phyloP scores from a whole-genome alignment of 2,329 filamentous ascomycete genomes.

The Tolypocladium inflatum region DNA sequence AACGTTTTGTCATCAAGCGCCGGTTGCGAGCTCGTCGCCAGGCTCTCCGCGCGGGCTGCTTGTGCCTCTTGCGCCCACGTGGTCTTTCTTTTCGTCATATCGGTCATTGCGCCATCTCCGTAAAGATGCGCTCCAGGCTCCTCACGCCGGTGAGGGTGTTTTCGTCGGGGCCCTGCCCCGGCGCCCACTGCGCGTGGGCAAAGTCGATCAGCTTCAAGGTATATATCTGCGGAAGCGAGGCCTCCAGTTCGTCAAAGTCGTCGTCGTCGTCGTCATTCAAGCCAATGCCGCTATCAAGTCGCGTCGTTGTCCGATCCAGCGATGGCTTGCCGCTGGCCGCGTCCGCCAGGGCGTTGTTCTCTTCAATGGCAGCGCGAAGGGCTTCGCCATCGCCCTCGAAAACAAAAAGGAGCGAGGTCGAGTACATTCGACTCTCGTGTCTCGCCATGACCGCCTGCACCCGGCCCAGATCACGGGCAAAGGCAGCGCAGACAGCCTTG shows the following conservation, averaged over 20 bases:
- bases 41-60: not conserved
- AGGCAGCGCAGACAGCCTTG: conserved; percentile 43
- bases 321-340: conserved; percentile 32
- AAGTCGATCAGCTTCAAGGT: conserved; percentile 91
- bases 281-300: conserved; percentile 47
- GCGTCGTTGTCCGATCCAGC: conserved; percentile 26
- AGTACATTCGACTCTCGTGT: conserved; percentile 56
- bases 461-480: conserved; percentile 40
- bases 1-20: not conserved
- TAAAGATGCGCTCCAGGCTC: conserved; percentile 62
- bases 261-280: conserved; percentile 36
- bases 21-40: not conserved
- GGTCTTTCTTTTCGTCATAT: not conserved
- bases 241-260: conserved; percentile 37
- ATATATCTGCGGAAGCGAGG: conserved; percentile 55
- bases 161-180: conserved; percentile 76
- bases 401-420: conserved; percentile 51
- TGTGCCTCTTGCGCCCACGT: not conserved
- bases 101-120: conserved; percentile 41
- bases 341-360: conserved; percentile 41
- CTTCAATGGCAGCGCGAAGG: conserved; percentile 40
- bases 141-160: conserved; percentile 69
- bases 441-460: conserved; percentile 43
- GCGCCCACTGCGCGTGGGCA: conserved; percentile 80
- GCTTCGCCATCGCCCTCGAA: conserved; percentile 54